Percentiles rank a stretch among this genome's conserved stretches.
Conservation (phyloP, 2,329 filamentous ascomycete species). For the Mycocentrospora acerina region DNA sequence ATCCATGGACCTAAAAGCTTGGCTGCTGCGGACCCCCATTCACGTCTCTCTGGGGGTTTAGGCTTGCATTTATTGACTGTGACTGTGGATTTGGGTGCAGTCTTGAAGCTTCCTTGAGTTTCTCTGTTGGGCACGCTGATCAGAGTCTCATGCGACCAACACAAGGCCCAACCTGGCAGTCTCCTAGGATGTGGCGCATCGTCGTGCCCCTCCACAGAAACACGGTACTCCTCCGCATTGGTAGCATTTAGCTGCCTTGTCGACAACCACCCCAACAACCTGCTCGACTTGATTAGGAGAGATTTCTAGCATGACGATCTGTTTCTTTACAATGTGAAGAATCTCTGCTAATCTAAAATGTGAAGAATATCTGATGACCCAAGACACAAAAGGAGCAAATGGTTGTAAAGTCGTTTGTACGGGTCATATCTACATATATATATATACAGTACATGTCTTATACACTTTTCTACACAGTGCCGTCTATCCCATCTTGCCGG, state of each 20-base stretch:
- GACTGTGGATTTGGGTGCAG: background rate
- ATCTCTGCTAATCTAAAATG: too few relatives aligned
- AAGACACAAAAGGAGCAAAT: too few relatives aligned
- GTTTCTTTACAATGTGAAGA: too few relatives aligned
- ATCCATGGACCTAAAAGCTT: conserved; percentile 27
- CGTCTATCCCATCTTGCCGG: too few relatives aligned
- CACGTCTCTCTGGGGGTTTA: conserved; percentile 12
- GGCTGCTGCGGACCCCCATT: conserved; percentile 11
- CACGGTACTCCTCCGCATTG: background rate
- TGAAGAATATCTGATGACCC: too few relatives aligned
- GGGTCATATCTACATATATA: too few relatives aligned
- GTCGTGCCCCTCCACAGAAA: background rate
- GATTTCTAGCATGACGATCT: too few relatives aligned
- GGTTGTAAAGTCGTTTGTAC: too few relatives aligned
- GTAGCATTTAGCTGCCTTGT: background rate
- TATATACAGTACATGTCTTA: too few relatives aligned
- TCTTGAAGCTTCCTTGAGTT: background rate
- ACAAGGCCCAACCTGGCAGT: background rate
- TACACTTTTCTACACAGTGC: too few relatives aligned
- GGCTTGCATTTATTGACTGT: conserved; percentile 3
- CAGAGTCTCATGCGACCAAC: too few relatives aligned
- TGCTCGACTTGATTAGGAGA: too few relatives aligned
- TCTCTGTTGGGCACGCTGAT: background rate
- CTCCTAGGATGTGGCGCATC: background rate
- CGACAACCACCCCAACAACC: background rate